Percentiles rank a stretch among this genome's conserved stretches.
These are phyloP conservation scores for Globisporangium irregulare DNA, from an alignment of 352 stramenopile genomes.

Conservation along the genomic window DNA sequence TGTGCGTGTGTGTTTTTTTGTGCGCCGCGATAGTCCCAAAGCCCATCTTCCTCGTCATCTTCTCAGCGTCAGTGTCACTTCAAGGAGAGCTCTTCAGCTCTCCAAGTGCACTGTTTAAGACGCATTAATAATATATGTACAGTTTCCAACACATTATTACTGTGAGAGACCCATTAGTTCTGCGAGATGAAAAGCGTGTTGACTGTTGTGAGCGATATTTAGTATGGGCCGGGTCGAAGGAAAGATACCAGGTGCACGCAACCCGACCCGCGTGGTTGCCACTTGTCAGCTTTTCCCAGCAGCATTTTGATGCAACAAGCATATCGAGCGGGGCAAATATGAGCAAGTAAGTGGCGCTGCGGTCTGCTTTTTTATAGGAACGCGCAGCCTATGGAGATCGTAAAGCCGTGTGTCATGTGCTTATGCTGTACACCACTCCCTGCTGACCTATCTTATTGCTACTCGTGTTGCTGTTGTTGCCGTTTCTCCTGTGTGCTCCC, in stretches of 20 bases:
- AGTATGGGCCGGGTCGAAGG: not conserved
- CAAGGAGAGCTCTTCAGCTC: not conserved
- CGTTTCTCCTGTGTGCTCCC: not conserved
- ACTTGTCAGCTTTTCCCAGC: conserved; percentile 4
- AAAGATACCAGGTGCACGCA: not conserved
- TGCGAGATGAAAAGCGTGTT: not conserved
- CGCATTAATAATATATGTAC: not conserved
- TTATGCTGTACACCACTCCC: not conserved
- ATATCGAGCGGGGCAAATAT: conserved; percentile 10
- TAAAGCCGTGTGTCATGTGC: not conserved
- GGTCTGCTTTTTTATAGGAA: not conserved
- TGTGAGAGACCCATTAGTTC: not conserved
- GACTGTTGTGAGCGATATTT: not conserved
- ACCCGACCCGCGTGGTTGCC: conserved; percentile 1
- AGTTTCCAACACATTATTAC: not conserved
- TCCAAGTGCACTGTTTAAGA: not conserved
- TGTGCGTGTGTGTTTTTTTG: not conserved
- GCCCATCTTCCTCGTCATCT: not conserved
- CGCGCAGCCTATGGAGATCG: too few relatives aligned
- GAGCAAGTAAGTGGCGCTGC: conserved; percentile 7
- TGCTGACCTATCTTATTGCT: not conserved
- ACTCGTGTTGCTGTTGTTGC: conserved; percentile 9
- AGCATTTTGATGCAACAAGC: conserved; percentile 9
- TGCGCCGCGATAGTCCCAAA: not conserved
- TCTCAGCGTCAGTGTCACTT: not conserved